Evolutionary conservation across 257 asterid genomes (phyloP), one percentile per base, ranked within the genome.

Genomic region (Fraxinus pennsylvanica): DNA sequence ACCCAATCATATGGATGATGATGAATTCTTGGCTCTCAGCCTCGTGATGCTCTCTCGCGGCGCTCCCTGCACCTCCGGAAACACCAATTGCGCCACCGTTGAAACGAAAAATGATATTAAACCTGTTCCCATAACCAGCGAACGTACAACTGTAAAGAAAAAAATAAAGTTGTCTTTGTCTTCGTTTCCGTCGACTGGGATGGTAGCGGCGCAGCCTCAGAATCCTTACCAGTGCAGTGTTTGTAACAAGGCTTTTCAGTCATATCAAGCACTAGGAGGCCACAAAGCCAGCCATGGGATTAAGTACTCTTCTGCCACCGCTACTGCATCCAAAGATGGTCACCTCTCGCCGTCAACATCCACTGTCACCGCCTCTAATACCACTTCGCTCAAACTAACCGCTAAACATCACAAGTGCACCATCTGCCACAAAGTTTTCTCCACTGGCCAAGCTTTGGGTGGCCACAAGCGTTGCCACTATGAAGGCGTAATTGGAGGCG

Each of bases 221-320:
- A 76, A 33, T 25, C 73, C 47, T 9, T 72, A 78, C 78, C 39
- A 21, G 79, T 89, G 93, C 80, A 22, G 12, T 21, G 66, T 84
- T 1, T 89, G 90, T 77, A 75, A 59, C 0, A 85, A 82, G 74
- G 41, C 29, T 0, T 87, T 85, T 43, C 12, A 74, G 5, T 82
- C 91, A 4, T 84, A 87, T 79, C 91, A 89, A 17, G 93, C 92
- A 6, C 86, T 89, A 50, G 89, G 92, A 38, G 92, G 92, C 54
- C 90, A 88, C 72, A 86, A 84, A 22, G 71, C 92, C 39, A 83
- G 88, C 73, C 90, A 88, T 82, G 80, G 85, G 5, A 74, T 4
- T 9, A 76, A 65, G 45, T 70, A 76, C 9, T 47, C 72, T 6
- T 1, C 73, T 10, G 25, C 54, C 50, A 45, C 68, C 63, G 32